Evolutionary conservation across 2,329 filamentous ascomycete genomes (phyloP), one percentile per base, ranked within the genome.

Genomic region (Cadophora gregata): DNA sequence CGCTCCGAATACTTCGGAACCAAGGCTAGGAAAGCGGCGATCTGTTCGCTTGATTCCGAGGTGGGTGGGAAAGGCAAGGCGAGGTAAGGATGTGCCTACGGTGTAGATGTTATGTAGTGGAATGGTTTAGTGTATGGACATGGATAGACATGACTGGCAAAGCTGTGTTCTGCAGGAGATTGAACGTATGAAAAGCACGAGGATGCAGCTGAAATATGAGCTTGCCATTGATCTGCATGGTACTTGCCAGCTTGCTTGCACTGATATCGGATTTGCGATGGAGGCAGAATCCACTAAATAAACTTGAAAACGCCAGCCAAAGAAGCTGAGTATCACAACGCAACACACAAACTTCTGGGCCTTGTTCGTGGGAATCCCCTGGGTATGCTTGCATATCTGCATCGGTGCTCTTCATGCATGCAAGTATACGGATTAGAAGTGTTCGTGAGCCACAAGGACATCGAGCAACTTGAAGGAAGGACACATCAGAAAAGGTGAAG

Each of bases 391-490:
- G 42, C 19, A 47, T 21, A 21, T 47, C n/a, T 58, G 31, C 29
- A 24, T 38, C 9, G 3, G 38, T 42, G 38, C 19, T 12, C 6
- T 16, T 42, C 33, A 58, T 24, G 31, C 31, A 33, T 36, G 19
- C 7, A 36, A 16, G 31, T 10, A 7, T 12, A 47, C n/a, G 42
- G 42, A 47, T 47, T 47, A 21, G 42, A 38, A 14, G 21, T 16
- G 53, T 58, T 58, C 53, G 12, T 58, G 53, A 24, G 53, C 53
- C 53, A 58, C 53, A 38, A 33, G 10, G 25, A 31, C 16, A 38
- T 38, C 53, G 38, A 58, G 31, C 38, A n/a, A 38, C n/a, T 25
- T 24, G 7, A 24, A 24, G 4, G 9, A 24, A 4, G n/a, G 31
- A 58, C 4, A 21, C 19, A 4, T 56, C 14, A 7, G 31, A 33